A percentile compares a stretch with the other conserved stretches of the same genome.
Conservation (phyloP, 1,284 basidiomycete species). For the Puccinia hordei region DNA sequence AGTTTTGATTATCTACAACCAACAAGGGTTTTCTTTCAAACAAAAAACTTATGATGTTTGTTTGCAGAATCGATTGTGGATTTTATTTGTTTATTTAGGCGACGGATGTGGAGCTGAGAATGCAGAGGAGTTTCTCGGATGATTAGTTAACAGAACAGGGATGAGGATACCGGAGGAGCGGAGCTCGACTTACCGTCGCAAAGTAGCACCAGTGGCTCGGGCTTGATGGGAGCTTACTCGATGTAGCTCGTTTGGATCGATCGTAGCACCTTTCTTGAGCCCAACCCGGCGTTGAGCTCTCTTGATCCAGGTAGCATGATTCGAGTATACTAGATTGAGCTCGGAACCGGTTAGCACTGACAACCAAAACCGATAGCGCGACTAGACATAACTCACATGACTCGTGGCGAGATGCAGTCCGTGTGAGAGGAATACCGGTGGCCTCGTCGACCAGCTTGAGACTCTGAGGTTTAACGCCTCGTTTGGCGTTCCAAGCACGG, state of each 20-base stretch:
- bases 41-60: too few species aligned
- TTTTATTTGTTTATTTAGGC: not conserved
- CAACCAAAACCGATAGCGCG: too few species aligned
- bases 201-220: constrained; percentile 33
- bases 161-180: not conserved
- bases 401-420: constrained; percentile 45
- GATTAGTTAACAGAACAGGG: not conserved
- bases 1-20: not conserved
- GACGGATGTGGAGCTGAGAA: constrained; percentile 5
- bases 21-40: not conserved
- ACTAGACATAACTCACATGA: constrained; percentile 24
- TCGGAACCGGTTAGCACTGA: too few species aligned
- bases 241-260: constrained; percentile 39
- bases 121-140: not conserved
- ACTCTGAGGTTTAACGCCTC: constrained; percentile 25
- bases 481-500: constrained; percentile 39
- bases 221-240: constrained; percentile 49
- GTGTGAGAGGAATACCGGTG: constrained; percentile 41
- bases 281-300: constrained; percentile 42
- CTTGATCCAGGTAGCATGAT: constrained; percentile 49
- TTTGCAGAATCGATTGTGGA: not conserved
- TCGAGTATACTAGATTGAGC: constrained; percentile 29
- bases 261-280: constrained; percentile 48
- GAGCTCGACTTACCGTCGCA: constrained; percentile 24
- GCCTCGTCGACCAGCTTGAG: constrained; percentile 34